These are phyloP conservation scores for Saccharomyces kudriavzevii DNA, from an alignment of 805 yeast genomes.

Conservation along the genomic window DNA sequence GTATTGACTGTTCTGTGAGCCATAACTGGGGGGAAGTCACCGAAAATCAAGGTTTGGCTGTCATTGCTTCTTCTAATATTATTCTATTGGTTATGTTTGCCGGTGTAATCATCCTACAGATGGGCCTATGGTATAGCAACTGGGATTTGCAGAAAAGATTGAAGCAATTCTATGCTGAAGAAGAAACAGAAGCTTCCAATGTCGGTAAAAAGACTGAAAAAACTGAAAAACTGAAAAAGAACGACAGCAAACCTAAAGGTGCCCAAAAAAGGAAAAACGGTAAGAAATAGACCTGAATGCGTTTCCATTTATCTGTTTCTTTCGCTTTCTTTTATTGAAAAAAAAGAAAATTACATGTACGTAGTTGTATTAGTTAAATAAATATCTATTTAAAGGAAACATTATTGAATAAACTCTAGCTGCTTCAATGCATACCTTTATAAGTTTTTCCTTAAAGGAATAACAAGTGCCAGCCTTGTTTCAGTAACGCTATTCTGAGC, in stretches of 20 bases:
- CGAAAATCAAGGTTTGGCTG: conserved; percentile 75
- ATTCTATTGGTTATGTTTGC: conserved; percentile 61
- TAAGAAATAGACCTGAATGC: neutral
- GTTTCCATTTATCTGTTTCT: neutral
- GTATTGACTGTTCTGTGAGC: conserved; percentile 56
- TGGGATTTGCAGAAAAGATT: conserved; percentile 42
- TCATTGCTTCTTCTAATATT: conserved; percentile 81
- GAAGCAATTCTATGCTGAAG: conserved; percentile 27
- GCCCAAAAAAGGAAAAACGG: neutral
- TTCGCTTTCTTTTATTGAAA: neutral
- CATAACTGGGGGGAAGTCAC: conserved; percentile 95
- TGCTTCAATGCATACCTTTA: neutral
- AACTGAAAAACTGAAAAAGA: conserved; percentile 6
- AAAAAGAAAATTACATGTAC: neutral
- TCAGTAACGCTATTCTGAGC: neutral
- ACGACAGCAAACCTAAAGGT: conserved; percentile 2
- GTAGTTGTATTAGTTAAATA: neutral
- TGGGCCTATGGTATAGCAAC: conserved; percentile 81
- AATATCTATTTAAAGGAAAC: neutral
- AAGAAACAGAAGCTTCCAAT: conserved; percentile 16
- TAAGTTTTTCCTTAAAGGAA: neutral
- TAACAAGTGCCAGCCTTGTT: neutral
- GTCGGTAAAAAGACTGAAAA: conserved; percentile 1
- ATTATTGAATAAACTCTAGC: neutral
- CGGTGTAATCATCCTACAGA: conserved; percentile 80